Percentiles rank a stretch among this genome's conserved stretches.
phyloP scores from a whole-genome alignment of 2,329 filamentous ascomycete species.

The Setomelanomma holmii region DNA sequence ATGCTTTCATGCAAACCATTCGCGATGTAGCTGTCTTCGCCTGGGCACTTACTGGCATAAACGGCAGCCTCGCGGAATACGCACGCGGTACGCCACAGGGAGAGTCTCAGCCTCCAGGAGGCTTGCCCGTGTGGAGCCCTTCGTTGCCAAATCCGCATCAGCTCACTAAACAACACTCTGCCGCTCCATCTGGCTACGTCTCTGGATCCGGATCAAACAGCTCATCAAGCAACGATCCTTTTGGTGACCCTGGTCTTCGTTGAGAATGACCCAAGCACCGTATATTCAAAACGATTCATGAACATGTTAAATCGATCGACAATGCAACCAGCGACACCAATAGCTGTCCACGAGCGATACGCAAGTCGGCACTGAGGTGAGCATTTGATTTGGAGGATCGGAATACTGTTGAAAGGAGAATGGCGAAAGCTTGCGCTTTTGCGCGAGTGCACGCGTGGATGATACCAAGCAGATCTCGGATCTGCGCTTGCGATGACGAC shows the following conservation, averaged over 20 bases:
- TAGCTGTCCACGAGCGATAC: too few species aligned
- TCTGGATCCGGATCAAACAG: constrained; percentile 44
- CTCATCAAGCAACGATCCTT: constrained; percentile 43
- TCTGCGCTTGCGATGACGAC: constrained; percentile 19
- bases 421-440: constrained; percentile 1
- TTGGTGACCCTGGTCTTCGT: constrained; percentile 43
- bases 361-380: too few species aligned
- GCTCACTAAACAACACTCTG: constrained; percentile 30
- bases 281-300: too few species aligned
- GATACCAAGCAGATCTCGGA: constrained; percentile 21
- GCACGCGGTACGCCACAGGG: constrained; percentile 67
- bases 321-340: too few species aligned
- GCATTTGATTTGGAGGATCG: too few species aligned
- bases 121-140: constrained; percentile 65
- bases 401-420: too few species aligned
- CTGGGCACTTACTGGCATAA: constrained; percentile 82
- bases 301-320: too few species aligned
- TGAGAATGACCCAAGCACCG: too few species aligned
- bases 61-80: constrained; percentile 73
- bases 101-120: constrained; percentile 68
- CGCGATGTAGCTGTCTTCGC: constrained; percentile 88
- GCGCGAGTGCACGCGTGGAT: constrained; percentile 10
- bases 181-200: constrained; percentile 44
- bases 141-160: constrained; percentile 21
- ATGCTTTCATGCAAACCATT: constrained; percentile 79